Percentiles rank a stretch among this genome's conserved stretches.
These are phyloP conservation scores for Phaeoacremonium minimum DNA, from an alignment of 2,329 filamentous ascomycete genomes.

Conservation along the genomic window DNA sequence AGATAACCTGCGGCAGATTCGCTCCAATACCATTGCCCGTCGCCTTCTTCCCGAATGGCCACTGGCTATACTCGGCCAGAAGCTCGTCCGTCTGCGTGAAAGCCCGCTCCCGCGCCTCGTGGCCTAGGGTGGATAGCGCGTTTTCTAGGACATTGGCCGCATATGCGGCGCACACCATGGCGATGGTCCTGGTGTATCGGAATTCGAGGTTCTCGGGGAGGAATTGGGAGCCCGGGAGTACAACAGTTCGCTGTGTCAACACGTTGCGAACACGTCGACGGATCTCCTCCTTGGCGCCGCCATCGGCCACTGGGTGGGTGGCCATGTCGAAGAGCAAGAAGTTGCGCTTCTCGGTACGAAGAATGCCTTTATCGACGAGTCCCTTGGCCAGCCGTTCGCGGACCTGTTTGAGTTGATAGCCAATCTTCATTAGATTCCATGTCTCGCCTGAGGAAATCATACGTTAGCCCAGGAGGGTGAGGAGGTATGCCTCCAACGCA, in stretches of 20 bases:
- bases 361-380: slow-evolving; percentile 95
- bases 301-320: slow-evolving; percentile 93
- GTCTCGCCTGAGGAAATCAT: slow-evolving; percentile 99
- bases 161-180: slow-evolving; percentile 97
- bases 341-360: slow-evolving; percentile 98
- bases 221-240: slow-evolving; percentile 81
- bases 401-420: slow-evolving; percentile 98
- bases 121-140: slow-evolving; percentile 86
- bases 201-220: slow-evolving; percentile 93
- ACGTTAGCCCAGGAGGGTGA: no score
- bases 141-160: slow-evolving; percentile 98
- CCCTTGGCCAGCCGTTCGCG: slow-evolving; percentile 96
- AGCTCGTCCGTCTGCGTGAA: slow-evolving; percentile 97
- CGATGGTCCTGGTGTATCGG: slow-evolving; percentile 83
- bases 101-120: slow-evolving; percentile 88
- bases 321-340: slow-evolving; percentile 99
- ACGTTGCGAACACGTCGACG: slow-evolving; percentile 87
- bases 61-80: slow-evolving; percentile 93
- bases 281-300: slow-evolving; percentile 96
- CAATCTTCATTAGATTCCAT: slow-evolving; percentile 99
- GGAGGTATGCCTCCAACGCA: neutral
- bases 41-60: slow-evolving; percentile 87
- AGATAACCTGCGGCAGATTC: slow-evolving; percentile 82
- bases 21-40: slow-evolving; percentile 79
- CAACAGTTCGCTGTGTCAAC: slow-evolving; percentile 88